phyloP scores from a whole-genome alignment of 1,284 basidiomycete genomes.

The Papiliotrema laurentii region DNA sequence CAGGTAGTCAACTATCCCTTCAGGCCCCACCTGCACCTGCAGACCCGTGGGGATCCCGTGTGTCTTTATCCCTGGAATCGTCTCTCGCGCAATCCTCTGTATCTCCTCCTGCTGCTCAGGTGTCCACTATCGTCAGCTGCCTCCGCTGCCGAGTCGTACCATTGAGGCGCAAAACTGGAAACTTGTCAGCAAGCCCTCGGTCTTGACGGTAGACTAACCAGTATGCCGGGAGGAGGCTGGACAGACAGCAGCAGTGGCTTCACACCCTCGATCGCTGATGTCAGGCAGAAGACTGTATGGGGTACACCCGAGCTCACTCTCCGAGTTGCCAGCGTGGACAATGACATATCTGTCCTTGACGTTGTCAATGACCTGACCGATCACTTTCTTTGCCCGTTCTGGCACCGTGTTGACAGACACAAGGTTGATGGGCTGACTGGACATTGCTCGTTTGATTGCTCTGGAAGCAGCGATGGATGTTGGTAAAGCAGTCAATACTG shows the following conservation, averaged over 20 bases:
- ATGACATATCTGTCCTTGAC: constrained; percentile 43
- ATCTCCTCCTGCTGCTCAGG: constrained; percentile 45
- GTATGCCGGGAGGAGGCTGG: constrained; percentile 37
- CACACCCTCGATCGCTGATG: constrained; percentile 42
- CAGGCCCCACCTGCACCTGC: constrained; percentile 41
- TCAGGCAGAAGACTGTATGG: too few relatives aligned
- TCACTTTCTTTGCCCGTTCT: constrained; percentile 41
- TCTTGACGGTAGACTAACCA: too few relatives aligned
- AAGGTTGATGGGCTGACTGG: constrained; percentile 42
- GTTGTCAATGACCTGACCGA: constrained; percentile 39
- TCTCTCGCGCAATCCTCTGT: constrained; percentile 39
- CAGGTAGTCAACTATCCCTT: constrained; percentile 41
- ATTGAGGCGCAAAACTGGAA: constrained; percentile 42
- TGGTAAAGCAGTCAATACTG: too few relatives aligned
- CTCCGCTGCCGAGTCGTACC: constrained; percentile 15
- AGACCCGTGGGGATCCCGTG: constrained; percentile 44
- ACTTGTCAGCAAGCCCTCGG: too few relatives aligned
- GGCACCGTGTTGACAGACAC: constrained; percentile 46
- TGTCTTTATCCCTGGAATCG: constrained; percentile 44
- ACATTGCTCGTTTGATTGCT: too few relatives aligned
- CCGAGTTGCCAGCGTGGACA: constrained; percentile 42
- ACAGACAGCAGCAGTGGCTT: constrained; percentile 31
- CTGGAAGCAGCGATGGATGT: too few relatives aligned
- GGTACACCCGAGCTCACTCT: too few relatives aligned
- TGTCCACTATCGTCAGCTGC: constrained; percentile 35